Conservation (phyloP, 306 rosid species). For the Castanospermum australe region DNA sequence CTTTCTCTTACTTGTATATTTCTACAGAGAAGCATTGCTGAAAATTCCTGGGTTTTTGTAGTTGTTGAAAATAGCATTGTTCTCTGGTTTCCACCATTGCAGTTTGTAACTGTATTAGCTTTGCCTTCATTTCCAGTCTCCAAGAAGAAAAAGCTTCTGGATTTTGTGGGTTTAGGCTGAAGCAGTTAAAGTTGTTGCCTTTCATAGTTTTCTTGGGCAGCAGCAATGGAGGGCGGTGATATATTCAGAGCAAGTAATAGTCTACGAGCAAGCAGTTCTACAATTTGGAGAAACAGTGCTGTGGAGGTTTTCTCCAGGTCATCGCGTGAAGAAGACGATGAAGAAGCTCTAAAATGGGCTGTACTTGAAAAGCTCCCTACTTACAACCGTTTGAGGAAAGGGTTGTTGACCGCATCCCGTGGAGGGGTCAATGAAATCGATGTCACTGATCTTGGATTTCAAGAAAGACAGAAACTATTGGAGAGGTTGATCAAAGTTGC, state of each 20-base stretch:
- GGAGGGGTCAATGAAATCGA: constrained; percentile 55
- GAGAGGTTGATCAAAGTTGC: constrained; percentile 42
- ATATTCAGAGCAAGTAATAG: constrained; percentile 39
- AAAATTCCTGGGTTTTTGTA: not conserved
- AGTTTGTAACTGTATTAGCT: not conserved
- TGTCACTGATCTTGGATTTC: constrained; percentile 45
- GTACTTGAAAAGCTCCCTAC: constrained; percentile 76
- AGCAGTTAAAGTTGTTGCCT: not conserved
- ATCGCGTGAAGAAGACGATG: constrained; percentile 46
- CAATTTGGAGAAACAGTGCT: constrained; percentile 42
- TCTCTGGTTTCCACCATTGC: too few species aligned
- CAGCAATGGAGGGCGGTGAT: constrained; percentile 46
- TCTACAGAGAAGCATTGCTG: not conserved
- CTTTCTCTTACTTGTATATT: not conserved
- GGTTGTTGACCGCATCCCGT: constrained; percentile 46
- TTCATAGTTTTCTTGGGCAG: not conserved
- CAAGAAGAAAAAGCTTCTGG: not conserved
- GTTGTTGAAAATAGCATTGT: not conserved
- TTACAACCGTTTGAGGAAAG: constrained; percentile 66
- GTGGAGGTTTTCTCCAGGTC: constrained; percentile 53
- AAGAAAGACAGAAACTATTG: constrained; percentile 39
- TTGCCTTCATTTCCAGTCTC: too few species aligned
- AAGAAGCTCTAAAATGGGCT: constrained; percentile 75
- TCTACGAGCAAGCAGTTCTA: constrained; percentile 25
- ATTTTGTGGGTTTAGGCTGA: constrained; percentile 14